Conservation (phyloP, 2,329 filamentous ascomycete genomes). For the Colletotrichum tabaci region DNA sequence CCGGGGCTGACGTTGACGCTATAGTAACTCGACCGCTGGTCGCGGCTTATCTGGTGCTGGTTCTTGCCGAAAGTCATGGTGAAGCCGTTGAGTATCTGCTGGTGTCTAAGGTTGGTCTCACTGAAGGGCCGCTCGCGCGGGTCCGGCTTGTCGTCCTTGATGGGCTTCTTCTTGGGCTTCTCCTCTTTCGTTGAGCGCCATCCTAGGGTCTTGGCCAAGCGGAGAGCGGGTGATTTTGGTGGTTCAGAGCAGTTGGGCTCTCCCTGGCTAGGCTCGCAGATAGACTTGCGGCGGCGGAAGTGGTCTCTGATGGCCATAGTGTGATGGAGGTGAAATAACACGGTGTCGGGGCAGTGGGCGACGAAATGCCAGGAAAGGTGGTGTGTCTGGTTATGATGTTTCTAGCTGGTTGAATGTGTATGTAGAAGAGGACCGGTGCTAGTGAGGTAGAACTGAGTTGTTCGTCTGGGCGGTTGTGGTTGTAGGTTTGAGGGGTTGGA, state of each 20-base stretch:
- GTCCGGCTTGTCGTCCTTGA: constrained; percentile 49
- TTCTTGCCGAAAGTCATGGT: constrained; percentile 60
- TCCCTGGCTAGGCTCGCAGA: constrained; percentile 52
- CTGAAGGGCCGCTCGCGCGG: constrained; percentile 63
- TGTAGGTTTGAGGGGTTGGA: neutral
- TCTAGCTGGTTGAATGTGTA: neutral
- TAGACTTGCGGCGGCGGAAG: constrained; percentile 58
- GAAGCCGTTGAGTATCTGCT: constrained; percentile 63
- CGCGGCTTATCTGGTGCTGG: constrained; percentile 21
- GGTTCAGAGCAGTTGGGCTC: constrained; percentile 48
- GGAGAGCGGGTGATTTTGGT: constrained; percentile 36
- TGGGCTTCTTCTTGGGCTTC: constrained; percentile 48
- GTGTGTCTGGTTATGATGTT: neutral
- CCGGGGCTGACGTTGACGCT: constrained; percentile 58
- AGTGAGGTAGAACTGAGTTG: neutral
- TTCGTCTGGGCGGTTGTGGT: neutral
- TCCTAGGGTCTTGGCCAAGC: constrained; percentile 42
- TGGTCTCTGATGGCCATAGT: constrained; percentile 60
- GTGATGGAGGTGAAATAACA: constrained; percentile 13
- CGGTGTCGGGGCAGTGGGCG: neutral
- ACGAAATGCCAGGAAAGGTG: neutral
- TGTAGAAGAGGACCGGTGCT: neutral
- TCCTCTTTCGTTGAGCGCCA: constrained; percentile 48
- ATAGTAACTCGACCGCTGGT: constrained; percentile 35
- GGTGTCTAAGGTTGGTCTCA: constrained; percentile 61